Evolutionary conservation across 1,284 basidiomycete genomes (phyloP).

Genomic region (Coniferiporia sulphurascens): DNA sequence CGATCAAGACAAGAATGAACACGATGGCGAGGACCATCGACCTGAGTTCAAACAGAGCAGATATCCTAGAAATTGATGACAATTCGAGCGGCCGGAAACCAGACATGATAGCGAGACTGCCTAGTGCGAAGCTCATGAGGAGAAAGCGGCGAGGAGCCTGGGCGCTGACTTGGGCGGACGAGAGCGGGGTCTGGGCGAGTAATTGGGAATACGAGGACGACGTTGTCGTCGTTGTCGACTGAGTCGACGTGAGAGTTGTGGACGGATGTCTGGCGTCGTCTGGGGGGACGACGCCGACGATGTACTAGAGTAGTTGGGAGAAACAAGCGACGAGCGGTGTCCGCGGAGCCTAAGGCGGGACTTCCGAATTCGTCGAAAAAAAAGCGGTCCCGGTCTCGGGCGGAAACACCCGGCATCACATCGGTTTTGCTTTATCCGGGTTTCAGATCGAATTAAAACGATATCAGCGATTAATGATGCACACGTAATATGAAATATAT

Average conservation of each 20-base stretch:
- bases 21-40: conserved; percentile 63
- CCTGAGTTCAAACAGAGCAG: conserved; percentile 57
- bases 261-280: not conserved
- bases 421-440: not conserved
- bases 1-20: conserved; percentile 59
- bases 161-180: conserved; percentile 1
- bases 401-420: not conserved
- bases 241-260: not conserved
- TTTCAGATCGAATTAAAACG: not conserved
- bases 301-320: not conserved
- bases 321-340: not conserved
- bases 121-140: conserved; percentile 60
- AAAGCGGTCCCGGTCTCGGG: not conserved
- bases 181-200: conserved; percentile 14
- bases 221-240: conserved; percentile 6
- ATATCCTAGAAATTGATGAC: conserved; percentile 41
- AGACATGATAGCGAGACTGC: conserved; percentile 55
- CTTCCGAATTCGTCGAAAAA: not conserved
- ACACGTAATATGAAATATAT: no score
- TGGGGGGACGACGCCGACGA: not conserved
- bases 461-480: no score
- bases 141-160: conserved; percentile 31
- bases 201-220: not conserved
- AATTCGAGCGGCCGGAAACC: conserved; percentile 48
- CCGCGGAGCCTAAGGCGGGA: not conserved